These are phyloP conservation scores for Ananas comosus DNA, from an alignment of 176 grass and related monocot genomes.

Conservation along the genomic window DNA sequence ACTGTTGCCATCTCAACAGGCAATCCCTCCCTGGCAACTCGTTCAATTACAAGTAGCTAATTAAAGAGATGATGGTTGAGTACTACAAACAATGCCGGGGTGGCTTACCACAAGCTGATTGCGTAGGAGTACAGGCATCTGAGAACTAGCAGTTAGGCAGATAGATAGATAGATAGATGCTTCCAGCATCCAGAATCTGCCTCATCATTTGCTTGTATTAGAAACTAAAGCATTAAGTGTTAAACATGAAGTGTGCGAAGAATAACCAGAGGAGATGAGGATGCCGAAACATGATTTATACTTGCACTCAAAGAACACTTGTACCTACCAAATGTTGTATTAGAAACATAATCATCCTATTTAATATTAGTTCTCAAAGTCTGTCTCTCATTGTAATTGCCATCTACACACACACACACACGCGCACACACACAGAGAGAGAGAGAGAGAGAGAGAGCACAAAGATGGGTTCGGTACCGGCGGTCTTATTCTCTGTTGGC, in stretches of 20 bases:
- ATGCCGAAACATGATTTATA: slow-evolving; percentile 4
- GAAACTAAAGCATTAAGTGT: slow-evolving; percentile 11
- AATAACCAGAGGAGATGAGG: background rate
- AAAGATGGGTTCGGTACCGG: slow-evolving; percentile 2
- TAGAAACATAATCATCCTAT: too few relatives aligned
- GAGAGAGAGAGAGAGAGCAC: slow-evolving; percentile 12
- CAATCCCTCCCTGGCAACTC: background rate
- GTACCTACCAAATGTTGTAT: slow-evolving; percentile 22
- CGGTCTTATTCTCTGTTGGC: background rate
- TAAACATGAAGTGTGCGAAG: background rate
- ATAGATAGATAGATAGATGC: slow-evolving; percentile 12
- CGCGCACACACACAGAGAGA: too few relatives aligned
- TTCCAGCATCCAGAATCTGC: slow-evolving; percentile 32
- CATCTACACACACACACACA: too few relatives aligned
- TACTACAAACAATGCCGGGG: background rate
- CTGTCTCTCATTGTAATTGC: slow-evolving; percentile 2
- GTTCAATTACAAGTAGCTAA: background rate
- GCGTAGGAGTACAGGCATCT: slow-evolving; percentile 15
- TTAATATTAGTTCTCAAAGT: too few relatives aligned
- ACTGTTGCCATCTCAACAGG: too few relatives aligned
- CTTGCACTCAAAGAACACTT: slow-evolving; percentile 41
- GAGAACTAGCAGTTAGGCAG: background rate
- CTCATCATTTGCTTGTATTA: background rate
- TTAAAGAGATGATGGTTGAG: background rate
- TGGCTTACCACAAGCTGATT: background rate